Evolutionary conservation across 805 yeast genomes (phyloP).

Genomic region (Wickerhamomyces bisporus): DNA sequence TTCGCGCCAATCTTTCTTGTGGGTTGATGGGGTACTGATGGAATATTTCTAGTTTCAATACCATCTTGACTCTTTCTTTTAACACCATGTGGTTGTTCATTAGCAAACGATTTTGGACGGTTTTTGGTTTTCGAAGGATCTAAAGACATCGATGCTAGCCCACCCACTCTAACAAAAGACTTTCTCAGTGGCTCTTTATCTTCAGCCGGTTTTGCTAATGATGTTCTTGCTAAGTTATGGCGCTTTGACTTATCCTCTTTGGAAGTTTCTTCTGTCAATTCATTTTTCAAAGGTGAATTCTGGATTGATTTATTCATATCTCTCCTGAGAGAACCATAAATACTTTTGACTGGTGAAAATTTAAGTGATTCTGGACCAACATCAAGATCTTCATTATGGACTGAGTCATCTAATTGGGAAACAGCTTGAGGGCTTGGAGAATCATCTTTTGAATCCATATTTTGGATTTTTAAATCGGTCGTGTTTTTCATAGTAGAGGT

Average conservation of each 20-base stretch:
- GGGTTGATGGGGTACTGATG: constrained; percentile 9
- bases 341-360: constrained; percentile 25
- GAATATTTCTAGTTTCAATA: constrained; percentile 8
- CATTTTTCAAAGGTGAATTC: constrained; percentile 5
- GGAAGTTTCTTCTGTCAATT: not conserved
- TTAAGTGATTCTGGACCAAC: not conserved
- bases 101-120: constrained; percentile 18
- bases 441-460: not conserved
- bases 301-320: constrained; percentile 17
- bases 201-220: constrained; percentile 18
- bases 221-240: constrained; percentile 17
- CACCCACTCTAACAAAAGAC: constrained; percentile 16
- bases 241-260: constrained; percentile 1
- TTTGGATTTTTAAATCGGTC: too few relatives aligned
- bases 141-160: constrained; percentile 17
- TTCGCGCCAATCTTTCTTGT: constrained; percentile 21
- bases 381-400: not conserved
- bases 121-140: constrained; percentile 12
- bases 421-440: not conserved
- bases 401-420: not conserved
- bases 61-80: constrained; percentile 19
- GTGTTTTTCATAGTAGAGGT: too few relatives aligned
- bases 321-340: constrained; percentile 21
- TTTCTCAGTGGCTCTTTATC: constrained; percentile 13
- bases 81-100: constrained; percentile 6